These are phyloP conservation scores for Ceriops decandra DNA, from an alignment of 345 rosid species.

Conservation along the genomic window DNA sequence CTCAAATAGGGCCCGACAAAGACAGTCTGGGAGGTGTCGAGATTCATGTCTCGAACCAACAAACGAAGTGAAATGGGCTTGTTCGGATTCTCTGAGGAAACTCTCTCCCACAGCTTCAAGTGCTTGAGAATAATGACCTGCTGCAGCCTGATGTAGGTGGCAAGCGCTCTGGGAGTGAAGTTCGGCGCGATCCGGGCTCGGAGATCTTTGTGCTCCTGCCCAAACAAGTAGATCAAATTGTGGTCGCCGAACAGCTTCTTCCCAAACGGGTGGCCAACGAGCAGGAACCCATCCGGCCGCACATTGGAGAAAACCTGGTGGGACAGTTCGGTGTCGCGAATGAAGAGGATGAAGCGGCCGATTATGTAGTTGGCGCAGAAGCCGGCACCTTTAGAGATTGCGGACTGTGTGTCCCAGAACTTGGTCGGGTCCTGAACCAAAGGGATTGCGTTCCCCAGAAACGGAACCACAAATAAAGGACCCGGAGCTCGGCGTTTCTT, in stretches of 20 bases:
- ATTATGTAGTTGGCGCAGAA: conserved; percentile 61
- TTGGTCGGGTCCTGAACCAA: conserved; percentile 51
- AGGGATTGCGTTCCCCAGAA: conserved; percentile 57
- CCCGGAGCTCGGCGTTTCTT: conserved; percentile 64
- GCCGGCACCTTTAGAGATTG: conserved; percentile 34
- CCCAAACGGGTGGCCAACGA: conserved; percentile 82
- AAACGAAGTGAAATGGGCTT: conserved; percentile 40
- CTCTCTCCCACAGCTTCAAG: conserved; percentile 45
- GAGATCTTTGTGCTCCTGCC: conserved; percentile 75
- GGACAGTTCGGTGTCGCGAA: conserved; percentile 59
- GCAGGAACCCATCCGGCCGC: conserved; percentile 72
- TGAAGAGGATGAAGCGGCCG: conserved; percentile 65
- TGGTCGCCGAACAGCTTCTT: conserved; percentile 84
- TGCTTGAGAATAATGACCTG: conserved; percentile 64
- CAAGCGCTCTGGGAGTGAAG: conserved; percentile 66
- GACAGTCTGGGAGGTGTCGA: conserved; percentile 85
- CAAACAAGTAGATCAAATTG: conserved; percentile 78
- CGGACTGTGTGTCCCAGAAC: conserved; percentile 73
- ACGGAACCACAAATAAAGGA: conserved; percentile 52
- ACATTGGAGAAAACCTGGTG: conserved; percentile 71
- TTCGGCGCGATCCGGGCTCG: conserved; percentile 82
- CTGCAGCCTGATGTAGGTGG: conserved; percentile 61
- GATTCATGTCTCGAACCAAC: conserved; percentile 65
- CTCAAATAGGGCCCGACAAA: conserved; percentile 67
- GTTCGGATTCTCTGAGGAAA: conserved; percentile 10